Conservation (phyloP, 2,329 filamentous ascomycete genomes). For the Diaporthe capsici region DNA sequence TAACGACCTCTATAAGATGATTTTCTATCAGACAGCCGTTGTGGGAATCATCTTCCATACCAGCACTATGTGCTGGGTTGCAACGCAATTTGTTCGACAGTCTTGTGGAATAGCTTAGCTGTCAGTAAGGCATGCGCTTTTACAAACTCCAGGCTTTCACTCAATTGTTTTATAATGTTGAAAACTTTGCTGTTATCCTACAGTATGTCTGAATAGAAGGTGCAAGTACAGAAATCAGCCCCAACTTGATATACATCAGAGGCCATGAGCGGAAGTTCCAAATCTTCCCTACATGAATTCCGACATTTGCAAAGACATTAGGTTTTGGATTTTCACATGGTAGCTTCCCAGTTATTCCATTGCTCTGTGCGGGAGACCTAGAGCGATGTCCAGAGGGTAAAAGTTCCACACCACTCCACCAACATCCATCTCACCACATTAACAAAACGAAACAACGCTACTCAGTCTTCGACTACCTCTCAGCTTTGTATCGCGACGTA, state of each 20-base stretch:
- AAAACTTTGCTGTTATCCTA: not conserved
- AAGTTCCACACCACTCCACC: not conserved
- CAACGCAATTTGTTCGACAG: not conserved
- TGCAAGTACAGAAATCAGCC: not conserved
- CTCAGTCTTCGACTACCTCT: no score
- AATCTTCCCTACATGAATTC: no score
- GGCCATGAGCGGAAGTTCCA: no score
- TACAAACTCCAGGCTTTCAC: not conserved
- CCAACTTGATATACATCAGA: not conserved
- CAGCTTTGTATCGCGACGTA: no score
- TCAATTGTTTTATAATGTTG: not conserved
- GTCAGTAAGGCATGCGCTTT: not conserved
- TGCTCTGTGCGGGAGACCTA: not conserved
- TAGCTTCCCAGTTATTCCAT: not conserved
- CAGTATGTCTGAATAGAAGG: not conserved
- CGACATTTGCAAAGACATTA: not conserved
- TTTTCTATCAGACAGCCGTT: not conserved
- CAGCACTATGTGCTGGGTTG: not conserved
- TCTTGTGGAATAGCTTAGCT: not conserved
- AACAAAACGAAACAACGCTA: not conserved
- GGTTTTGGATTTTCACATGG: not conserved
- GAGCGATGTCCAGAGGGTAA: not conserved
- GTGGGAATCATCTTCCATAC: no score
- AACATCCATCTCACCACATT: not conserved
- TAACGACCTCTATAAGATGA: not conserved